phyloP scores from a whole-genome alignment of 2,329 filamentous ascomycete species.

The Stromatinia cepivora region DNA sequence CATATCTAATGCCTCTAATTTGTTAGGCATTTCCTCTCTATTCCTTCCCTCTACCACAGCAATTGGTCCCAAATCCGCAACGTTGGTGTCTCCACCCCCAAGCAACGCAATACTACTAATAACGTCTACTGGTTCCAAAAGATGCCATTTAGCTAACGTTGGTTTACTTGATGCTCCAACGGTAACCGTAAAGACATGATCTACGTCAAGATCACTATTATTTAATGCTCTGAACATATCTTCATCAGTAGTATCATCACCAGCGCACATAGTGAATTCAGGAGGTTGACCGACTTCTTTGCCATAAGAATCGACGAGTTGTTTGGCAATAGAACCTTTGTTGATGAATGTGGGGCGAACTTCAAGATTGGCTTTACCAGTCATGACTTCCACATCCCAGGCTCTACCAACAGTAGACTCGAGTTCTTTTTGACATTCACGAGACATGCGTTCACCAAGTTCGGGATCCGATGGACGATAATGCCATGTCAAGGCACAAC shows the following conservation, averaged over 20 bases:
- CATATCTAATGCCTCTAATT: slow-evolving; percentile 19
- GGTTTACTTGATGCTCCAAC: slow-evolving; percentile 91
- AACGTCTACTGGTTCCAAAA: slow-evolving; percentile 86
- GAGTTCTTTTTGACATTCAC: slow-evolving; percentile 78
- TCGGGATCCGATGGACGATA: slow-evolving; percentile 90
- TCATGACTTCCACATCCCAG: slow-evolving; percentile 95
- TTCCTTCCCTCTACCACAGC: slow-evolving; percentile 36
- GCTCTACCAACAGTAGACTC: slow-evolving; percentile 72
- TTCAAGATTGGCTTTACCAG: slow-evolving; percentile 93
- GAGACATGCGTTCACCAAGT: slow-evolving; percentile 75
- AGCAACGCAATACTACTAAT: slow-evolving; percentile 66
- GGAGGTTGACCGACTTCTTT: slow-evolving; percentile 57
- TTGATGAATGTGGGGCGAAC: slow-evolving; percentile 97
- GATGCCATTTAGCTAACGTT: slow-evolving; percentile 85
- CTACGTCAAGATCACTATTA: slow-evolving; percentile 53
- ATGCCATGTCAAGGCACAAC: slow-evolving; percentile 94
- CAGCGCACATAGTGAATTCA: slow-evolving; percentile 86
- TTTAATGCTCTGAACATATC: slow-evolving; percentile 89
- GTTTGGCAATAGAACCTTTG: slow-evolving; percentile 92
- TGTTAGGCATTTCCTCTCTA: slow-evolving; percentile 25
- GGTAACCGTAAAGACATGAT: slow-evolving; percentile 85
- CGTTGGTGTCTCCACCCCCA: slow-evolving; percentile 33
- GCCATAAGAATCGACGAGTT: slow-evolving; percentile 72
- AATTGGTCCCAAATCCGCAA: slow-evolving; percentile 37
- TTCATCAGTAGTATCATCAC: slow-evolving; percentile 97